Base-by-base conservation (phyloP, 768 basidiomycete genomes). In the Lactarius quietus region DNA sequence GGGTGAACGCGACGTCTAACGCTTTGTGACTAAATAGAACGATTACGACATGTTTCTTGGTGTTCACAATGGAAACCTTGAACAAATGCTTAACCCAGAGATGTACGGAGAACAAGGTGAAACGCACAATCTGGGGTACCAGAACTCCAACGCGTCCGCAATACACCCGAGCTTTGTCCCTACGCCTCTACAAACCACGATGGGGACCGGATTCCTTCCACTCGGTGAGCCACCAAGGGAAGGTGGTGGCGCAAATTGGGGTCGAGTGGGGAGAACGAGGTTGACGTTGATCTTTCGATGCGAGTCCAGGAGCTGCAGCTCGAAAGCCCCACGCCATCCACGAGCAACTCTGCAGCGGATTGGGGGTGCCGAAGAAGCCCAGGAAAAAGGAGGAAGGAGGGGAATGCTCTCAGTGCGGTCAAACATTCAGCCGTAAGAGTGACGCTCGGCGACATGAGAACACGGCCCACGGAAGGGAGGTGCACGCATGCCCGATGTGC, bases 371-470 rank as follows among this genome's bases (percentile, higher is more conserved):
- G 12, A 62, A 23, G 33, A 62, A 33, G 23, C 2, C n/a, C 9
- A 66, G 41, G 33, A 62, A 43, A 35, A 66, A 26, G 57, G 65
- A 66, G 39, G 65, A 66, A 36, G 33, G 61, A 0, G 65, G 65
- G 5, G 26, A 18, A 8, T 66, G 65, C 39, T 51, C 53, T n/a
- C 12, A 51, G 52, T 66, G 65, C 35, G 29, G 26, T 48, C 65
- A 33, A 2, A 41, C 23, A n/a, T 66, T 66, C 61, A 62, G 57
- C 23, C 65, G 65, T 36, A 53, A 3, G 29, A 66, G 65, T 57
- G 65, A 66, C 41, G 33, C 45, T 41, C 43, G 20, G 57, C 65
- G 65, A 57, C 65, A 66, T 41, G 62, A 58, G 29, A 62, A 45
- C 4, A 62, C 65, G 33, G 48, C 56, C 15, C 61, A 66, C 33